These are phyloP conservation scores for Amyloporia xantha DNA, from an alignment of 768 basidiomycete species.

Conservation along the genomic window DNA sequence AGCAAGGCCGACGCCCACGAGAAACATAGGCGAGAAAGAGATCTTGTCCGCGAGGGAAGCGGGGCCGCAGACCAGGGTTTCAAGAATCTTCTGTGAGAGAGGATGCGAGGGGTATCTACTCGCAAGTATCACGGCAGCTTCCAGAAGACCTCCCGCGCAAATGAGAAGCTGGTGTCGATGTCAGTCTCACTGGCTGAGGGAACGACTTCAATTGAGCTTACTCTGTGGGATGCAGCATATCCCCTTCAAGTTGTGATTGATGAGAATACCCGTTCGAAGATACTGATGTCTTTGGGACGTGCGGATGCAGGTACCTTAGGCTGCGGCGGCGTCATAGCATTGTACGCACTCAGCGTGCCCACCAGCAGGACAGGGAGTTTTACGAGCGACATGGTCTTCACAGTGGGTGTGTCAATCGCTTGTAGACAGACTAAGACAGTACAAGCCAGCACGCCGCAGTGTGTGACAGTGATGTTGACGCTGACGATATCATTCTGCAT, in stretches of 20 bases:
- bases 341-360: background rate
- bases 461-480: too few species aligned
- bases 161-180: background rate
- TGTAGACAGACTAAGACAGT: too few species aligned
- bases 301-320: background rate
- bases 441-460: too few species aligned
- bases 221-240: background rate
- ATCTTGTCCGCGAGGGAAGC: background rate
- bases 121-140: background rate
- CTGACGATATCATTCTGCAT: too few species aligned
- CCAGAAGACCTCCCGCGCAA: background rate
- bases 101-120: background rate
- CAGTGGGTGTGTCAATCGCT: too few species aligned
- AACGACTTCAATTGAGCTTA: background rate
- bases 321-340: background rate
- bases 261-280: background rate
- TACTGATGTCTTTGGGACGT: background rate
- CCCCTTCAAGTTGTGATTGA: background rate
- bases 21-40: constrained; percentile 9
- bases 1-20: constrained; percentile 9
- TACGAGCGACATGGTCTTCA: background rate
- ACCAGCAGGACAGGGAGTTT: constrained; percentile 5
- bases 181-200: background rate
- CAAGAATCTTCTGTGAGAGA: background rate
- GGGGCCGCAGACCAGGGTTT: background rate